These are phyloP conservation scores for Cytospora paraplurivora DNA, from an alignment of 2,329 filamentous ascomycete species.

Conservation along the genomic window DNA sequence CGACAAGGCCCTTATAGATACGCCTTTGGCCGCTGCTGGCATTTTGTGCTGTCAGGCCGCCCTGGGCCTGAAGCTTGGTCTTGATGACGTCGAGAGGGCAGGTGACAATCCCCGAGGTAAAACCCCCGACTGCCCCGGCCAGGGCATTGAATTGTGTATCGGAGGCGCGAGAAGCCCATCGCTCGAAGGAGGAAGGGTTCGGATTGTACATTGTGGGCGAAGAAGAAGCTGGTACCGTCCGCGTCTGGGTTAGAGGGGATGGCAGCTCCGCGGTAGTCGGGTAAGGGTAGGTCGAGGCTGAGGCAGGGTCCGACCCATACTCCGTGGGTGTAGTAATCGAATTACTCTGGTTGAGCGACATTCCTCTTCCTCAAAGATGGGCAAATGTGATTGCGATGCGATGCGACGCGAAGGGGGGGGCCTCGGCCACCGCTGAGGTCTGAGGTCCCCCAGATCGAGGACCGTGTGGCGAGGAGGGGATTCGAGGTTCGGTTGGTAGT, in stretches of 20 bases:
- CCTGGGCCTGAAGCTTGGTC: slow-evolving; percentile 95
- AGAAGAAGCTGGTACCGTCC: slow-evolving; percentile 25
- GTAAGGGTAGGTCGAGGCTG: slow-evolving; percentile 19
- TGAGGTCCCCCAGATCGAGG: slow-evolving; percentile 15
- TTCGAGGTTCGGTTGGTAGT: neutral
- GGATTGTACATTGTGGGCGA: slow-evolving; percentile 34
- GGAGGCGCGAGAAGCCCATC: slow-evolving; percentile 58
- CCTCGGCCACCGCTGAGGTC: slow-evolving; percentile 33
- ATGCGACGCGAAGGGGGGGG: slow-evolving; percentile 22
- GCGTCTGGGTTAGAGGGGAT: slow-evolving; percentile 7
- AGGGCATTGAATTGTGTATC: slow-evolving; percentile 77
- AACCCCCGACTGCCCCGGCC: slow-evolving; percentile 84
- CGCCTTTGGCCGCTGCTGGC: slow-evolving; percentile 53
- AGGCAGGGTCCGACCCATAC: slow-evolving; percentile 39
- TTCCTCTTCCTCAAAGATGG: slow-evolving; percentile 32
- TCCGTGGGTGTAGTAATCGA: slow-evolving; percentile 31
- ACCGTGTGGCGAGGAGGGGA: neutral
- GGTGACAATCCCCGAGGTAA: slow-evolving; percentile 91
- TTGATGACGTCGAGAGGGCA: slow-evolving; percentile 99
- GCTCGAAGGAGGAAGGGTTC: slow-evolving; percentile 50
- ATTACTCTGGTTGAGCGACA: slow-evolving; percentile 26
- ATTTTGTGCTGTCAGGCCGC: slow-evolving; percentile 67
- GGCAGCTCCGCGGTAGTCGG: slow-evolving; percentile 22
- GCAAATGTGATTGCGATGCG: neutral
- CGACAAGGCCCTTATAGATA: slow-evolving; percentile 84